Evolutionary conservation across 208 protist genomes (phyloP).

Genomic region (Vickermania ingenoplastis): DNA sequence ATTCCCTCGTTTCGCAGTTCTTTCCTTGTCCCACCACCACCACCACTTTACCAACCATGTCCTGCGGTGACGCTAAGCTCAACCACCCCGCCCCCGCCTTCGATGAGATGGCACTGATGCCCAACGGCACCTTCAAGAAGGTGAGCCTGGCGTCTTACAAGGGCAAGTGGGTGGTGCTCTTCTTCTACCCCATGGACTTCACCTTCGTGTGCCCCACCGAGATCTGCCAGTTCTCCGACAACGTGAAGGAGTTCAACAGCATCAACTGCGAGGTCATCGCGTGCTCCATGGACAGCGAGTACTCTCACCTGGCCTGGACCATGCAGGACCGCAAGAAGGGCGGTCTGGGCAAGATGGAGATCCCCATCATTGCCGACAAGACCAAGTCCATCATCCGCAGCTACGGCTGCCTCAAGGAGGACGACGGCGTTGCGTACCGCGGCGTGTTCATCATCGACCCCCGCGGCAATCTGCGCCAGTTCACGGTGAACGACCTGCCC

Average conservation of each 20-base stretch:
- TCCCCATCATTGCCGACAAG: constrained; percentile 95
- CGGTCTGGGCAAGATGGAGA: constrained; percentile 93
- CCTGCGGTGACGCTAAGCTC: constrained; percentile 29
- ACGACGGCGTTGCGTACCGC: constrained; percentile 80
- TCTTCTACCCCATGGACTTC: constrained; percentile 96
- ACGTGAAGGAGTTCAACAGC: constrained; percentile 82
- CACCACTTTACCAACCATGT: background rate
- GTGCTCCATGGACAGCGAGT: constrained; percentile 92
- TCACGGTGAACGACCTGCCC: constrained; percentile 93
- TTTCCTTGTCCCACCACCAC: background rate
- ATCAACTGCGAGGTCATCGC: constrained; percentile 87
- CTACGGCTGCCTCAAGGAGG: constrained; percentile 92
- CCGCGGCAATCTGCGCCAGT: constrained; percentile 85
- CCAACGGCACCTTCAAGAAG: constrained; percentile 92
- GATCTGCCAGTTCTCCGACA: constrained; percentile 94
- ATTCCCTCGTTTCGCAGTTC: background rate
- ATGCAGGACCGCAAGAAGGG: constrained; percentile 93
- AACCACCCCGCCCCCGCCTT: constrained; percentile 88
- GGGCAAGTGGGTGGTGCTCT: constrained; percentile 93
- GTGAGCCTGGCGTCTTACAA: constrained; percentile 85
- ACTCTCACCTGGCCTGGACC: constrained; percentile 95
- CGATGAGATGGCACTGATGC: constrained; percentile 85
- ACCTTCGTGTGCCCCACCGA: constrained; percentile 97
- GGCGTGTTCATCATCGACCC: constrained; percentile 96
- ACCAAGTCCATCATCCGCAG: constrained; percentile 84